Evolutionary conservation across 441 rosid genomes (phyloP), one percentile per base, ranked within the genome.

Genomic region (Erysimum cheiri): DNA sequence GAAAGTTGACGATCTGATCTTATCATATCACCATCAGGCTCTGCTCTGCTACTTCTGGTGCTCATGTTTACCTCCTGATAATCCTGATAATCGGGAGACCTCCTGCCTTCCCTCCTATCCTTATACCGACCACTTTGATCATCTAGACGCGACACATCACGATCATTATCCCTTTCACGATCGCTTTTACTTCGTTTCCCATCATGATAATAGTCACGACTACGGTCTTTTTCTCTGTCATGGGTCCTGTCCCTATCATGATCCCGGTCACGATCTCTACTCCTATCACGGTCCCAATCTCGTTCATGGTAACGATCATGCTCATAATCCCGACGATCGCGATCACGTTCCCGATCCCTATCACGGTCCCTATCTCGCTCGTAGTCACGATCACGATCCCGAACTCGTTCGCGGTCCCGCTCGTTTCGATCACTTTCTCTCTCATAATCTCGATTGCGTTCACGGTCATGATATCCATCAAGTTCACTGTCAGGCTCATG

Each of bases 1-100:
- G 87, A 71, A 65, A 77, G 80, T 73, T 86, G 93, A 29, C 87
- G 90, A 48, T 80, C 88, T 57, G 96, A 84, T 79, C 86, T 84
- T 79, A 83, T 91, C 72, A 86, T 73, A 59, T 89, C 96, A 72
- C 75, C 74, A 77, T 89, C 98, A 32, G 80, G 62, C 67, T 84
- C 92, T 61, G 71, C 78, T 83, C 85, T 85, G 77, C 78, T 79
- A 71, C 82, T 72, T 60, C 59, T 86, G 71, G 74, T 79, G 76
- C 86, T 94, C 71, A 59, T 22, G 37, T 33, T 58, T 65, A 78
- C 52, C 9, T 82, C 83, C 85, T 88, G 67, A 55, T 90, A 91
- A 73, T 84, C 93, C 19, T 58, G 85, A 58, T 88, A 88, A 64
- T 85, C 93, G 8, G 93, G 91, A 65, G 97, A 88, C 74, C 86